Base-by-base conservation (phyloP, 257 asterid species). In the Solanum ahanhuiri region DNA sequence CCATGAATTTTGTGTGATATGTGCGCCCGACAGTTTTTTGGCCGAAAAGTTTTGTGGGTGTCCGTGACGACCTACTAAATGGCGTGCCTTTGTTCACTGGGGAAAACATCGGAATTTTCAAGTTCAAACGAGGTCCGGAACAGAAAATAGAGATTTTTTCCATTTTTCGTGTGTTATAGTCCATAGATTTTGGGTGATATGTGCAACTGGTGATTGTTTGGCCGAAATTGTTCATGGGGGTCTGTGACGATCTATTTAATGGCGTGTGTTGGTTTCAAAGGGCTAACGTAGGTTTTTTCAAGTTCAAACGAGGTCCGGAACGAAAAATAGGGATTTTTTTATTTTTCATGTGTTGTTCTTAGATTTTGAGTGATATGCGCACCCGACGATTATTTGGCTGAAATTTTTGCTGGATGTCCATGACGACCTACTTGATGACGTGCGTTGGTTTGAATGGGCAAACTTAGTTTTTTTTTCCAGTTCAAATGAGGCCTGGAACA, bases 181-280 rank as follows among this genome's bases (percentile, higher is more conserved):
- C 9, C 9, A 54, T 54, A 9, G 0, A 17, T 54, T 17, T 51
- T 54, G 9, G 9, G 9, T 54, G 63, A 54, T 54, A 6, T 54
- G 63, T 6, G 63, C 9, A 4, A 17, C 0, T 17, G 9, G n/a
- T 17, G 63, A 6, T 54, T 54, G 1, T 17, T 15, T 54, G 9
- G n/a, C n/a, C 9, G 7, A 54, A 17, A 54, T 54, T 17, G 2
- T 54, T 17, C n/a, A 15, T 17, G 63, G n/a, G 7, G 2, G 9
- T 54, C 3, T 1, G 9, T 54, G 9, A 54, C 1, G 9, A 54
- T n/a, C 9, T 54, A 54, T 17, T 54, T 17, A 54, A 54, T 54
- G n/a, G 9, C 2, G 0, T 5, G 22, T 0, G n/a, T 51, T 51
- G n/a, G 22, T 51, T 15, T 2, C 2, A 1, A 15, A 4, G n/a